Conservation (phyloP, 176 grass and related monocot species). For the Rhipidocladum racemiflorum region DNA sequence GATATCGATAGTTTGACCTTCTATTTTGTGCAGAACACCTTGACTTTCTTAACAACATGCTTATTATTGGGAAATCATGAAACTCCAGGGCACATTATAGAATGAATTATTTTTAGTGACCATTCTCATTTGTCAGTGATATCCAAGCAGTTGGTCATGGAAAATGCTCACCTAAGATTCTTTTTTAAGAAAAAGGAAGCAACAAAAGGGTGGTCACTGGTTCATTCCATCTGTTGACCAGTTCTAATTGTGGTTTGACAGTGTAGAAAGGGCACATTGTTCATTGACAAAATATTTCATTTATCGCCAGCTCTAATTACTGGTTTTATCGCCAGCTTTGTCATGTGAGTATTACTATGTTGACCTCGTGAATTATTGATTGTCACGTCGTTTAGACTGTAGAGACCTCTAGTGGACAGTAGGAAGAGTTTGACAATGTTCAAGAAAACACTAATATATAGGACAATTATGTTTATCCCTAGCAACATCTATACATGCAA, state of each 20-base stretch:
- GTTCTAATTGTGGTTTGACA: background rate
- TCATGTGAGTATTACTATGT: background rate
- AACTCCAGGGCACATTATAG: background rate
- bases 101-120: background rate
- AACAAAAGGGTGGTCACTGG: background rate
- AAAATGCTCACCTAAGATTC: background rate
- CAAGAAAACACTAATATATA: background rate
- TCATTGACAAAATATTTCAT: background rate
- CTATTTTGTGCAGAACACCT: background rate
- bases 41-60: conserved; percentile 24
- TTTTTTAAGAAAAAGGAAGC: background rate
- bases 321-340: background rate
- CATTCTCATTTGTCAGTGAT: background rate
- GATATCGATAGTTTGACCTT: conserved; percentile 27
- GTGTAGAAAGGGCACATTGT: background rate
- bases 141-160: background rate
- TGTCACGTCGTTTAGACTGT: background rate
- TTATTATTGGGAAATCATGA: conserved; percentile 7
- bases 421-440: conserved; percentile 20
- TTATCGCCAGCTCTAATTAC: no score
- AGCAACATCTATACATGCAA: background rate
- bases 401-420: background rate
- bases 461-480: background rate
- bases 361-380: conserved; percentile 14
- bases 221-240: background rate